Evolutionary conservation across 164 flowering plant genomes (phyloP), one percentile per base, ranked within the genome.

Genomic region (Pachysandra terminalis): DNA sequence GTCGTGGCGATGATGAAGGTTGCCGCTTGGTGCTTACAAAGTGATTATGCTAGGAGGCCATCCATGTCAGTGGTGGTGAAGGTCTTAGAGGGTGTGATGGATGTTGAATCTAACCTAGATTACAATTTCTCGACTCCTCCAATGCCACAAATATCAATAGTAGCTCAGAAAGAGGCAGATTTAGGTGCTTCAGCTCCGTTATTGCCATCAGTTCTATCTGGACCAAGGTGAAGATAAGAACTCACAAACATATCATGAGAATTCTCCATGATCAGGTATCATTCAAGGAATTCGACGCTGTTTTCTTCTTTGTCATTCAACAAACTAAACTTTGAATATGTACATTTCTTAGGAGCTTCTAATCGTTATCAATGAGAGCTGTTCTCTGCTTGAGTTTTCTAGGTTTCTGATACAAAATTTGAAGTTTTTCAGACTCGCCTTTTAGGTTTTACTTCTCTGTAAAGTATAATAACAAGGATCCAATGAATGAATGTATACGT

Each of bases 141-240:
- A 37, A n/a, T n/a, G n/a, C n/a, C n/a, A n/a, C n/a, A n/a, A n/a
- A n/a, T n/a, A n/a, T n/a, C n/a, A n/a, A n/a, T n/a, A n/a, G n/a
- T n/a, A n/a, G n/a, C n/a, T n/a, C 25, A 26, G 21, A 12, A 9
- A 12, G 51, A n/a, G 25, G 25, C 49, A 23, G 40, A 61, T 19
- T 19, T 25, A 40, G 51, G 49, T 7, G 64, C 19, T 55, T 69
- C 66, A 24, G 14, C 62, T 19, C 55, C 32, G 2, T 45, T 48
- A 35, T n/a, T n/a, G n/a, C 66, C 67, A 55, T 62, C 61, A n/a
- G 12, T 63, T 26, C 62, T 69, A 56, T 69, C 72, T 0, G 67
- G 67, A 19, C 67, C 72, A 3, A 69, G 72, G 25, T 69, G 72
- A 69, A 37, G 54, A 1, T 2, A 25, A 25, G 35, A 5, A 58